Conservation (phyloP, 2,329 filamentous ascomycete genomes). For the Trichoderma sp. region DNA sequence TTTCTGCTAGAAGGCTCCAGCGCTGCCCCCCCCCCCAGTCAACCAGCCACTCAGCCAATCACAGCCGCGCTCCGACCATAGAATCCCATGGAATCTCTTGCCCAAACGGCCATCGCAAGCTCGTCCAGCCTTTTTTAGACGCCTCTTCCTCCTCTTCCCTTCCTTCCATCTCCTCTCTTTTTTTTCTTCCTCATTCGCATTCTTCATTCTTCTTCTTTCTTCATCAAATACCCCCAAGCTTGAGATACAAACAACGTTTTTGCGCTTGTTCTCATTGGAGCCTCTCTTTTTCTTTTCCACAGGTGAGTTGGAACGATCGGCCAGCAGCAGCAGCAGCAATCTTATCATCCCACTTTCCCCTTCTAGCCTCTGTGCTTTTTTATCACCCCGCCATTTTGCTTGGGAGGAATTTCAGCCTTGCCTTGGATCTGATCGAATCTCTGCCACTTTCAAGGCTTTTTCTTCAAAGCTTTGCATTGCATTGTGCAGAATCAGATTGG, state of each 20-base stretch:
- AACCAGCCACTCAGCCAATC: slow-evolving; percentile 25
- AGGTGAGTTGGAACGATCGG: not conserved
- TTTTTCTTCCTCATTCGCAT: slow-evolving; percentile 18
- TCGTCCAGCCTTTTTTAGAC: slow-evolving; percentile 38
- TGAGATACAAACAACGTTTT: not conserved
- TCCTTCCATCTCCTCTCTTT: slow-evolving; percentile 25
- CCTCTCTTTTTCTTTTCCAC: slow-evolving; percentile 22
- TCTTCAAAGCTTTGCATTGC: not conserved
- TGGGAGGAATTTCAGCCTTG: slow-evolving; percentile 17
- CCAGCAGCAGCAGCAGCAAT: not conserved
- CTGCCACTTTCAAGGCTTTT: not conserved
- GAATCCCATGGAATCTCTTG: slow-evolving; percentile 48
- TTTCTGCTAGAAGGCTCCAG: slow-evolving; percentile 30
- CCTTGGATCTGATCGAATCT: not conserved
- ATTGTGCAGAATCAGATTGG: not conserved
- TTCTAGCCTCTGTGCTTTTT: slow-evolving; percentile 13
- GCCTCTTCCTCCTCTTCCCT: slow-evolving; percentile 27
- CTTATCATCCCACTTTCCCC: slow-evolving; percentile 22
- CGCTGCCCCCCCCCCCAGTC: not conserved
- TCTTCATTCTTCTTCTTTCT: slow-evolving; percentile 21
- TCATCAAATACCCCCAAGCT: slow-evolving; percentile 25
- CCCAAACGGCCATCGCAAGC: slow-evolving; percentile 24
- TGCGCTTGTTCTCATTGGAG: slow-evolving; percentile 1
- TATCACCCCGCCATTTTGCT: slow-evolving; percentile 15
- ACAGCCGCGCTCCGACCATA: slow-evolving; percentile 35